These are phyloP conservation scores for Sclerotinia spermophila DNA, from an alignment of 2,329 filamentous ascomycete genomes.

Conservation along the genomic window DNA sequence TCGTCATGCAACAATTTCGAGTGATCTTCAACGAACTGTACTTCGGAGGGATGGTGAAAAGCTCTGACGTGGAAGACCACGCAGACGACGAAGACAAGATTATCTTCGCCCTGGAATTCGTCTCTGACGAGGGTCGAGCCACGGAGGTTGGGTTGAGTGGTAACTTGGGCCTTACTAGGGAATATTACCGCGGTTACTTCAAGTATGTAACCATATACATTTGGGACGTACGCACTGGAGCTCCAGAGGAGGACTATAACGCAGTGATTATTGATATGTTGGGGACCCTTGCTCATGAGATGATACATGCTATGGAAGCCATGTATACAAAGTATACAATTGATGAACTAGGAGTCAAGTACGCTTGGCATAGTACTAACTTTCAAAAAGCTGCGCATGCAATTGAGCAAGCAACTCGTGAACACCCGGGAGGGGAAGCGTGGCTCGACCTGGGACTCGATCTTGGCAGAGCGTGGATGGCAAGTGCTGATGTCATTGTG, in stretches of 20 bases:
- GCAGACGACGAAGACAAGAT: neutral
- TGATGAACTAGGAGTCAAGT: neutral
- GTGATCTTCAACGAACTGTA: neutral
- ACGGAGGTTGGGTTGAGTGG: neutral
- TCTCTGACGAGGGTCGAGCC: neutral
- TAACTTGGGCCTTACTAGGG: neutral
- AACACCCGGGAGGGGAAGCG: neutral
- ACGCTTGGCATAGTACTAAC: neutral
- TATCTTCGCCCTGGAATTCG: neutral
- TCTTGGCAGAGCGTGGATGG: neutral
- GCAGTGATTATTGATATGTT: neutral
- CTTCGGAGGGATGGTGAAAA: neutral
- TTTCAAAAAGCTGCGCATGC: neutral
- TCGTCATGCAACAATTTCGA: neutral
- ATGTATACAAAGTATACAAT: neutral
- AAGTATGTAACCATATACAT: neutral
- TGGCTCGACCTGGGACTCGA: neutral
- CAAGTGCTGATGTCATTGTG: neutral
- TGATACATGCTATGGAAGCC: neutral
- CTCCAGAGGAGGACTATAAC: neutral
- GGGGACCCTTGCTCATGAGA: neutral
- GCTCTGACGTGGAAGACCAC: neutral
- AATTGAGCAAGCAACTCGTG: neutral
- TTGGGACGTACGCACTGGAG: neutral
- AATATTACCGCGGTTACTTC: accelerated